Conservation (phyloP, 257 asterid genomes). For the Solanum okadae region DNA sequence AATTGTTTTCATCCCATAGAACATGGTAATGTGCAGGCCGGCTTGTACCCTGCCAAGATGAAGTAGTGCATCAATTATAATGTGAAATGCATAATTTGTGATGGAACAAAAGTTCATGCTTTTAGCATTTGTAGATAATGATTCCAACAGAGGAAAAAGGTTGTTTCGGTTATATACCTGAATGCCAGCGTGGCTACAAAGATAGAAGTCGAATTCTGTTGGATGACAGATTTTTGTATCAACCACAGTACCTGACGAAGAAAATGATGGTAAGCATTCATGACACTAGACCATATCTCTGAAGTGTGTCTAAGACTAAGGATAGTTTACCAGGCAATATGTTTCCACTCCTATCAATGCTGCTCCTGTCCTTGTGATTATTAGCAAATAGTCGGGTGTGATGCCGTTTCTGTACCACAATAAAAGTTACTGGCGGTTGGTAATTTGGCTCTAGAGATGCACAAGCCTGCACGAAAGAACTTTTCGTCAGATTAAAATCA, state of each 20-base stretch:
- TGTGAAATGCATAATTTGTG: neutral
- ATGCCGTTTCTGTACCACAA: conserved; percentile 91
- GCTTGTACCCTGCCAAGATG: conserved; percentile 67
- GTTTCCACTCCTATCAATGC: conserved; percentile 90
- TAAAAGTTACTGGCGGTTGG: conserved; percentile 96
- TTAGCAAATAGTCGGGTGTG: conserved; percentile 88
- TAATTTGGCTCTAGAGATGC: conserved; percentile 94
- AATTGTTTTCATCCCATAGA: conserved; percentile 96
- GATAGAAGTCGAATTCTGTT: conserved; percentile 88
- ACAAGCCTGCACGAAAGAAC: conserved; percentile 53
- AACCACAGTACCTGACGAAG: conserved; percentile 72
- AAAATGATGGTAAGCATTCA: neutral
- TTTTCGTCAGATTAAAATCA: neutral
- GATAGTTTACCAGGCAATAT: conserved; percentile 66
- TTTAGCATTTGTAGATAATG: neutral
- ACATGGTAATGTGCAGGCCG: conserved; percentile 99
- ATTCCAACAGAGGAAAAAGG: neutral
- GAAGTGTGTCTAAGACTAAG: neutral
- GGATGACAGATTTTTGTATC: conserved; percentile 98
- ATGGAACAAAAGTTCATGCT: neutral
- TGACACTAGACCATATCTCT: neutral
- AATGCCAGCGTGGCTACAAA: conserved; percentile 97
- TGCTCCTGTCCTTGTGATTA: conserved; percentile 80
- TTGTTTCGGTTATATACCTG: conserved; percentile 51
- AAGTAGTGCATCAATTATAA: neutral